Percentiles rank a stretch among this genome's conserved stretches.
Conservation (phyloP, 495 filamentous ascomycete genomes). For the Podospora sp. region DNA sequence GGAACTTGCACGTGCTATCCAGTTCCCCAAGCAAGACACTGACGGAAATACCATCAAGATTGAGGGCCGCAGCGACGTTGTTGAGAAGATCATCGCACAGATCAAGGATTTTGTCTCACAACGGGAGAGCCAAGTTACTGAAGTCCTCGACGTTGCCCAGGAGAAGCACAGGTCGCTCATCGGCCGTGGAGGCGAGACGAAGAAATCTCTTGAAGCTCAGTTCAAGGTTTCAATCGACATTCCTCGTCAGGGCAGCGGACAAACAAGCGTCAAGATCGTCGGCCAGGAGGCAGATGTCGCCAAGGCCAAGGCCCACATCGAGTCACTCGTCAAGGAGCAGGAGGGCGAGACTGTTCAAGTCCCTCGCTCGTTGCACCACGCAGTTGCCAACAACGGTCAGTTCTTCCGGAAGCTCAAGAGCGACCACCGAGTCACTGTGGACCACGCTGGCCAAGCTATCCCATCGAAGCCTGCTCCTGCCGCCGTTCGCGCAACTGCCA, state of each 20-base stretch:
- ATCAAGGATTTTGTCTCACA: constrained; percentile 79
- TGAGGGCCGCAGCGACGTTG: constrained; percentile 77
- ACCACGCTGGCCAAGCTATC: constrained; percentile 77
- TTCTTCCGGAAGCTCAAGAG: constrained; percentile 86
- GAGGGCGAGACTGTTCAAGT: constrained; percentile 84
- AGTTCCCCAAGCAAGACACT: constrained; percentile 79
- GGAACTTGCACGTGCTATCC: constrained; percentile 79
- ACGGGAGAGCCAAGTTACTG: constrained; percentile 74
- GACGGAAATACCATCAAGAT: constrained; percentile 85
- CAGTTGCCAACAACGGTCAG: constrained; percentile 82
- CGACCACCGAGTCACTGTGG: constrained; percentile 83
- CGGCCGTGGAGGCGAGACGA: constrained; percentile 84
- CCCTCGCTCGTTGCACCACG: constrained; percentile 78
- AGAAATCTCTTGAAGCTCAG: constrained; percentile 81
- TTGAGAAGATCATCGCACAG: constrained; percentile 82
- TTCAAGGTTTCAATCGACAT: constrained; percentile 91
- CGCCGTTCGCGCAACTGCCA: constrained; percentile 53
- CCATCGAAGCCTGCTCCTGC: constrained; percentile 63
- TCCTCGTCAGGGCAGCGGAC: constrained; percentile 69
- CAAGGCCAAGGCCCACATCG: constrained; percentile 81
- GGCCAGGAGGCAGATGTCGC: constrained; percentile 78
- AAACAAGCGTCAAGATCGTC: constrained; percentile 80
- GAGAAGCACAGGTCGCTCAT: constrained; percentile 91
- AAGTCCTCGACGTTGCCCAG: constrained; percentile 74
- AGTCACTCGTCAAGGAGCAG: constrained; percentile 76